Evolutionary conservation across 306 rosid genomes (phyloP).

Genomic region (Ormosia semicastrata): DNA sequence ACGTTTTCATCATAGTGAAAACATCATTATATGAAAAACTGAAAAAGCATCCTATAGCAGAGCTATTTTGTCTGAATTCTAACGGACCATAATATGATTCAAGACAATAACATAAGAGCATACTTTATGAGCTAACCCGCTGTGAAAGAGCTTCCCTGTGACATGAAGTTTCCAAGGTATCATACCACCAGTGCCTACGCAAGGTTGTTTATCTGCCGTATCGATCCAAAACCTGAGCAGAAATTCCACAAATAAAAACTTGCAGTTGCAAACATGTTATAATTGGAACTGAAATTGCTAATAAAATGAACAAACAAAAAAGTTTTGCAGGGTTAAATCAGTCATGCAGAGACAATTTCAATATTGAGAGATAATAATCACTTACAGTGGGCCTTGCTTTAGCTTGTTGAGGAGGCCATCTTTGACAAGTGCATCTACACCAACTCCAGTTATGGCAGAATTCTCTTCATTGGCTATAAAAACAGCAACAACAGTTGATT

Average conservation of each 20-base stretch:
- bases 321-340: not conserved
- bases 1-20: not conserved
- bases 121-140: conserved; percentile 91
- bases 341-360: not conserved
- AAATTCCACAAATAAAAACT: conserved; percentile 20
- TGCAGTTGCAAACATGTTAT: not conserved
- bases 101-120: not conserved
- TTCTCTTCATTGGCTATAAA: conserved; percentile 93
- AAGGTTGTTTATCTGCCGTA: conserved; percentile 93
- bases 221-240: conserved; percentile 81
- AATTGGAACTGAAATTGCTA: not conserved
- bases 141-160: conserved; percentile 87
- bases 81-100: not conserved
- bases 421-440: conserved; percentile 83
- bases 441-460: conserved; percentile 80
- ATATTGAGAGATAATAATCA: conserved; percentile 3
- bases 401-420: conserved; percentile 72
- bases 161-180: conserved; percentile 86
- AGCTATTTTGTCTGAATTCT: not conserved
- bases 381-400: conserved; percentile 86
- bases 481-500: conserved; percentile 81
- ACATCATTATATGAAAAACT: not conserved
- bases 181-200: conserved; percentile 93
- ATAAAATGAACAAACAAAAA: not conserved
- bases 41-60: not conserved